Base-by-base conservation (phyloP, 2,329 filamentous ascomycete species). In the Penicillium janthinellum region DNA sequence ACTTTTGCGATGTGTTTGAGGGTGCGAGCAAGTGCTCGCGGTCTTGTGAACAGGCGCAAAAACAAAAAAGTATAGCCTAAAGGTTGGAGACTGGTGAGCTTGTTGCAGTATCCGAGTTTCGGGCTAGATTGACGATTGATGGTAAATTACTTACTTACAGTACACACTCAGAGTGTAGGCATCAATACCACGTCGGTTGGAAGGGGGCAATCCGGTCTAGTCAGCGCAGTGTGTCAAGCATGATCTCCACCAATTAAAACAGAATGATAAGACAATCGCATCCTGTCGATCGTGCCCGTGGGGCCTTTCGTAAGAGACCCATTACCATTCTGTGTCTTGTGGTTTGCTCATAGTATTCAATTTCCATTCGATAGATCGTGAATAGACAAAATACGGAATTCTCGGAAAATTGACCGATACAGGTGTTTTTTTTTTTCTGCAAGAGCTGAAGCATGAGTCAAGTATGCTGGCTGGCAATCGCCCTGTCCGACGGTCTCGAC, bases 141-240 rank as follows among this genome's bases (percentile, higher is more conserved):
- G n/a, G 10, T 25, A 25, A 25, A 42, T 42, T 42, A 42, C 39
- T 42, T 42, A 42, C 39, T 11, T 28, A 25, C 42, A 25, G 41
- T 4, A 28, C 22, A 22, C 22, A 22, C 28, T 31, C 7, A 28
- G 11, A 5, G 10, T 14, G 10, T 8, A 8, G 38, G 39, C 20
- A 20, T 31, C n/a, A 10, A 20, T 42, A 42, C 17, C 17, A 5
- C 5, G 8, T 47, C 44, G 39, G 10, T 31, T 47, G 42, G 14
- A 10, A 8, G 14, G 22, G 22, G 42, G 22, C 5, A 45, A 31
- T 47, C 35, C 12, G 35, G 28, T n/a, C 28, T 59, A 71, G 71
- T 75, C 72, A 74, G 68, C 71, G 60, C 31, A 49, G 67, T 75
- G 70, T 73, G 72, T 75, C 72, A 75, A 65, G 63, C 20, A 20